phyloP scores from a whole-genome alignment of 352 stramenopile species.

The Phytophthora aleatoria region DNA sequence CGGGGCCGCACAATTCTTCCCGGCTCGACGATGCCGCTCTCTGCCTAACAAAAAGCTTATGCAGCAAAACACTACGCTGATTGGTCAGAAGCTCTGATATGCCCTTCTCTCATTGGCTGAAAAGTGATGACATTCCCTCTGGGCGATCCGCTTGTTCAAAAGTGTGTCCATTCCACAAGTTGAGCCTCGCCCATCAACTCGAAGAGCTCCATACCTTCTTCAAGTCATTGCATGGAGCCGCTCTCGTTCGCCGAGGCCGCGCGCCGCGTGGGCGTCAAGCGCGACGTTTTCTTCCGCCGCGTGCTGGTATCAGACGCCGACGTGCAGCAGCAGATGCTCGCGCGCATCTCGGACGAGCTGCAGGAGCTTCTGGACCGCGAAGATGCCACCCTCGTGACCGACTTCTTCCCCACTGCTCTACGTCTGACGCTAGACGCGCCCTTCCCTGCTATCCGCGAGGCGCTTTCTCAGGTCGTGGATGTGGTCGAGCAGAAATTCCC shows the following conservation, averaged over 20 bases:
- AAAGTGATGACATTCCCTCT: not conserved
- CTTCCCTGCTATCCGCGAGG: constrained; percentile 67
- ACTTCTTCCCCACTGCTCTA: constrained; percentile 74
- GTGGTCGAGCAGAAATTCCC: constrained; percentile 52
- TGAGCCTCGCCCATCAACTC: constrained; percentile 23
- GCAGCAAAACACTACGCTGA: not conserved
- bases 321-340: constrained; percentile 67
- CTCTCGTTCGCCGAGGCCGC: constrained; percentile 50
- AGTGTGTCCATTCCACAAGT: constrained; percentile 53
- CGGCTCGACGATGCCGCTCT: constrained; percentile 15
- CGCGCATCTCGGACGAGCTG: constrained; percentile 57
- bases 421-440: constrained; percentile 71
- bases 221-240: constrained; percentile 32
- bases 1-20: constrained; percentile 18
- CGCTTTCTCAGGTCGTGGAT: constrained; percentile 49
- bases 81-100: constrained; percentile 22
- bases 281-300: constrained; percentile 84
- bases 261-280: constrained; percentile 65
- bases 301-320: constrained; percentile 66
- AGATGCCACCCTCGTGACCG: constrained; percentile 48
- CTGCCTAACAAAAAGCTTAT: constrained; percentile 7
- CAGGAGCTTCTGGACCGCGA: constrained; percentile 54
- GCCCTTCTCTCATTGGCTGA: constrained; percentile 20
- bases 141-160: constrained; percentile 26
- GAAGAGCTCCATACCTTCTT: constrained; percentile 31